phyloP scores from a whole-genome alignment of 495 filamentous ascomycete species.

The Aspergillus sparsus region DNA sequence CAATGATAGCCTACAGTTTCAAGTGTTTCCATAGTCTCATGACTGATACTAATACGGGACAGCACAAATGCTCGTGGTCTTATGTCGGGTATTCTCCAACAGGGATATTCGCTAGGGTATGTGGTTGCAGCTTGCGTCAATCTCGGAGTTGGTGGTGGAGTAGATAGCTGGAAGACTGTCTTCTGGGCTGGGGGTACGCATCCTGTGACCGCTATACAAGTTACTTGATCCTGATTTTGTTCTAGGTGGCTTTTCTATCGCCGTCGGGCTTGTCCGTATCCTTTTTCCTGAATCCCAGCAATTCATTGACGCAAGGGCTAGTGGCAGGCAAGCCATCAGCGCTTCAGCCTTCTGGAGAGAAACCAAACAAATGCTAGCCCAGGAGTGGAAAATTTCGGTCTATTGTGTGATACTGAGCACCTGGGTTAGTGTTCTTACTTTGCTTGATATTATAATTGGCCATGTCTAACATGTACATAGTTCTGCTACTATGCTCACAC shows the following conservation, averaged over 20 bases:
- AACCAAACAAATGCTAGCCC: constrained; percentile 60
- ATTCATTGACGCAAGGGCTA: constrained; percentile 63
- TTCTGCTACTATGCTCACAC: constrained; percentile 65
- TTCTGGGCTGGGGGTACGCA: constrained; percentile 56
- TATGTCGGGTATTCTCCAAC: constrained; percentile 76
- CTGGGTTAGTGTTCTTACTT: constrained; percentile 39
- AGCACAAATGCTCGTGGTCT: constrained; percentile 64
- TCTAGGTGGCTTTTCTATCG: constrained; percentile 60
- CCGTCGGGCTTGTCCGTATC: constrained; percentile 62
- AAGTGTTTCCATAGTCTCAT: too few relatives aligned
- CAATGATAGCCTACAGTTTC: too few relatives aligned
- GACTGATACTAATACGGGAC: constrained; percentile 15
- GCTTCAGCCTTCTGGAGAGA: constrained; percentile 62
- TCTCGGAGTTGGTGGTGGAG: constrained; percentile 61
- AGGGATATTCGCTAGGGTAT: constrained; percentile 76
- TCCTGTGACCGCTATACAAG: not conserved
- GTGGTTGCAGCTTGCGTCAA: constrained; percentile 71
- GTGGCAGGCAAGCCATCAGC: constrained; percentile 47
- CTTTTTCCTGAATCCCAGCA: constrained; percentile 70
- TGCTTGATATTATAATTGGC: not conserved
- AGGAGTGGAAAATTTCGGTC: constrained; percentile 70
- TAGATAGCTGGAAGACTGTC: constrained; percentile 62
- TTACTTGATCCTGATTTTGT: not conserved
- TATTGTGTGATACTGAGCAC: constrained; percentile 74
- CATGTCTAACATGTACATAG: not conserved